Evolutionary conservation across 2,329 filamentous ascomycete genomes (phyloP), one percentile per base, ranked within the genome.

Genomic region (Rachicladosporium sp.): DNA sequence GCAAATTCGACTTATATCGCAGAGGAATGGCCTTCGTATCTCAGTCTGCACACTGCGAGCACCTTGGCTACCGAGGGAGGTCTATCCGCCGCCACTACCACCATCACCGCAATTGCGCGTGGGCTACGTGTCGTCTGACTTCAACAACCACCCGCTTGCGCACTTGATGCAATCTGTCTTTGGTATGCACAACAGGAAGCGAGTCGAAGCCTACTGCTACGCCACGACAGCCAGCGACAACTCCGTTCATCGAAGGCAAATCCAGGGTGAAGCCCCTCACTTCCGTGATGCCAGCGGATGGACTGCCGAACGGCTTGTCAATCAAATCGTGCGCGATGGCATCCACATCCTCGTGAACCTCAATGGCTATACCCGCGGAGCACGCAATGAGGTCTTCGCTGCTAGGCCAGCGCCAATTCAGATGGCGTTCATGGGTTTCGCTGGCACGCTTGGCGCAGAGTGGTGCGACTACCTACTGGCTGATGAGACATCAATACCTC

Each of bases 401-500:
- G 91, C 91, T 13, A 78, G 93, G 19, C 86, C 91, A 10, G 87
- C 88, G 2, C 91, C 91, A 0, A 86, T 98, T 33, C 91, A 98
- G 50, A 98, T 98, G 91, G 94, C 91, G 0, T 98, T 98, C 55
- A 98, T 98, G 91, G 91, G 91, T 0, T 98, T 98, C 57, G 91
- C 91, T 0, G 91, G 91, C 7, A 95, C 89, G 0, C 67, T 98
- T 1, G 91, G 91, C 4, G 91, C 91, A 2, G 91, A 98, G 57
- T 98, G 91, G 91, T 98, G 91, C 51, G 91, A 98, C 58, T 98
- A 98, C 55, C 78, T 98, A 10, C 73, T 96, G 19, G 88, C 91
- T 3, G 91, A 98, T 54, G 71, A 82, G 37, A 89, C 82, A 1
- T 87, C 91, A 0, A 80, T 98, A 38, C 91, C 91, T 1, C 73